Conservation (phyloP, 1,139 yeast species). For the Yamadazyma conglobata region DNA sequence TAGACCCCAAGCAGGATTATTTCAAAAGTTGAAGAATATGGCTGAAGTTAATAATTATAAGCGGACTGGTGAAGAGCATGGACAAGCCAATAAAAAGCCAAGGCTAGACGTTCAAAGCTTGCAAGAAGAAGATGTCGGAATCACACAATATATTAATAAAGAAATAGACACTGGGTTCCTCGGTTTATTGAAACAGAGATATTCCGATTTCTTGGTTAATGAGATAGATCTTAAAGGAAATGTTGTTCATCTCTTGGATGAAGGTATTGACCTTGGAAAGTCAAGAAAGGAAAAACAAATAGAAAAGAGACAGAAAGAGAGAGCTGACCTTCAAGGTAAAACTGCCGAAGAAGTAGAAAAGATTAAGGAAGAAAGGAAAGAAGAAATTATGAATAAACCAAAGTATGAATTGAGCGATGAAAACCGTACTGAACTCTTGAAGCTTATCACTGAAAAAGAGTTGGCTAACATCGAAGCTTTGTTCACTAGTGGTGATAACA, state of each 20-base stretch:
- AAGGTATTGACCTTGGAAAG: constrained; percentile 57
- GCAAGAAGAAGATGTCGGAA: constrained; percentile 79
- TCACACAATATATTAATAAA: constrained; percentile 60
- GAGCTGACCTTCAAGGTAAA: constrained; percentile 33
- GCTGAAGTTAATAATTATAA: constrained; percentile 5
- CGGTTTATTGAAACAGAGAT: constrained; percentile 82
- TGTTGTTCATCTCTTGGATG: constrained; percentile 72
- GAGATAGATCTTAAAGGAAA: constrained; percentile 69
- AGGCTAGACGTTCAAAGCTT: constrained; percentile 18
- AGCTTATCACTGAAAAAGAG: constrained; percentile 57
- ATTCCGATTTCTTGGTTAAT: constrained; percentile 92
- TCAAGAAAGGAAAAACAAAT: constrained; percentile 50
- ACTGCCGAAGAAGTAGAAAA: constrained; percentile 34
- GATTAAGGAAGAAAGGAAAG: constrained; percentile 26
- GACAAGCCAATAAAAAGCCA: constrained; percentile 7
- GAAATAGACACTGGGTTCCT: constrained; percentile 55
- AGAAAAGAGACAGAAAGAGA: constrained; percentile 43
- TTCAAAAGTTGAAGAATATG: background rate
- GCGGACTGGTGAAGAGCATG: constrained; percentile 6
- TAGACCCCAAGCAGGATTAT: background rate
- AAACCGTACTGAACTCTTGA: constrained; percentile 44
- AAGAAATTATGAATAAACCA: constrained; percentile 23
- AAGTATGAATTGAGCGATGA: constrained; percentile 46
- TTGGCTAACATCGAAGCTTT: constrained; percentile 52
- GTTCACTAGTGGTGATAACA: constrained; percentile 53